Conservation (phyloP, 495 filamentous ascomycete genomes). For the Hamigera avellanea region DNA sequence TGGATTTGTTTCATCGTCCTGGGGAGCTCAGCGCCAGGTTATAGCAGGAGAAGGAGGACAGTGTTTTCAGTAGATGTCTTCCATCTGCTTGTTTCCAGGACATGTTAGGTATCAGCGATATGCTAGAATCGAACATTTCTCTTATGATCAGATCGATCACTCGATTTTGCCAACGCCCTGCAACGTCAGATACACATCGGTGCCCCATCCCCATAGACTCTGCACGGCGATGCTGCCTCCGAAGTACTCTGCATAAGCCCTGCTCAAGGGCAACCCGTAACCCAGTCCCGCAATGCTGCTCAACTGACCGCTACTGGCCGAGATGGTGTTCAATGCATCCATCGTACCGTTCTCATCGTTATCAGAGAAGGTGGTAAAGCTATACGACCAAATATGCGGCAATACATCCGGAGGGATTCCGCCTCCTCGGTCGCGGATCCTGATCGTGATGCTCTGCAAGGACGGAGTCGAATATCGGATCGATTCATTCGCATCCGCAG, state of each 20-base stretch:
- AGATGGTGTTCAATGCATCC: constrained; percentile 64
- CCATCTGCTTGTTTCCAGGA: too few species aligned
- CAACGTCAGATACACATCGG: constrained; percentile 69
- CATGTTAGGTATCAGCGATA: too few species aligned
- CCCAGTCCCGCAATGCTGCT: constrained; percentile 84
- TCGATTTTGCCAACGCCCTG: constrained; percentile 70
- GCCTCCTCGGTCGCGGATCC: constrained; percentile 89
- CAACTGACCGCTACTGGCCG: constrained; percentile 49
- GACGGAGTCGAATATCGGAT: constrained; percentile 34
- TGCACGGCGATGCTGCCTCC: constrained; percentile 91
- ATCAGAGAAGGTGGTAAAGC: constrained; percentile 87
- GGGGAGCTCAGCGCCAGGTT: not conserved
- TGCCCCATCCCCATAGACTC: constrained; percentile 91
- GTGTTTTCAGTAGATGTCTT: too few species aligned
- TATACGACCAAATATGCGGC: constrained; percentile 88
- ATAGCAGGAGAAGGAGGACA: too few species aligned
- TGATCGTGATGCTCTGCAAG: constrained; percentile 82
- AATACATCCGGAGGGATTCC: constrained; percentile 76
- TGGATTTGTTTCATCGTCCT: constrained; percentile 45
- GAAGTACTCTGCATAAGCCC: constrained; percentile 97
- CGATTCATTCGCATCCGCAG: constrained; percentile 22
- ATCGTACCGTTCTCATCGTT: constrained; percentile 41
- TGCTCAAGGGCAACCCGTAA: constrained; percentile 81
- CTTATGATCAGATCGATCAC: not conserved
- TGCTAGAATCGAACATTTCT: too few species aligned